Conservation (phyloP, 305 asterid genomes). For the Ilex paraguariensis region DNA sequence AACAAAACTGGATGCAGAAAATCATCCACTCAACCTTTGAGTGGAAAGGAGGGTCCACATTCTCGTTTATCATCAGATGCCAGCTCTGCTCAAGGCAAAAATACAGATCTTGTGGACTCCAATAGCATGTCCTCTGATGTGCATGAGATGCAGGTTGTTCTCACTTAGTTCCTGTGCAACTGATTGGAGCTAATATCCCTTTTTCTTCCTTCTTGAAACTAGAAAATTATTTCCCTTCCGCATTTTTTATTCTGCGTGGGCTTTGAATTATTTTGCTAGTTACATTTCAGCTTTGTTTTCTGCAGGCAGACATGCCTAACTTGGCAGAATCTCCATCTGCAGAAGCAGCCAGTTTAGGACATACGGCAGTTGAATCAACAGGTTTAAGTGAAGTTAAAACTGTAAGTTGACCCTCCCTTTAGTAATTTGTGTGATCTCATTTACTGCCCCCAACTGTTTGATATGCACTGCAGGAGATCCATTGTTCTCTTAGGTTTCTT, state of each 20-base stretch:
- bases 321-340: slow-evolving; percentile 28
- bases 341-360: slow-evolving; percentile 29
- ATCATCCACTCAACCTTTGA: slow-evolving; percentile 22
- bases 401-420: slow-evolving; percentile 38
- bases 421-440: slow-evolving; percentile 5
- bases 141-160: slow-evolving; percentile 41
- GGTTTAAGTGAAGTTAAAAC: slow-evolving; percentile 26
- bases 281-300: slow-evolving; percentile 10
- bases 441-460: no score
- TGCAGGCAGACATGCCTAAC: slow-evolving; percentile 39
- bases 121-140: slow-evolving; percentile 27
- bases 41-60: slow-evolving; percentile 33
- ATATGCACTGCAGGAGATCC: no score
- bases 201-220: slow-evolving; percentile 3
- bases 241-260: not conserved
- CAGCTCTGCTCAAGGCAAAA: slow-evolving; percentile 33
- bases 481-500: no score
- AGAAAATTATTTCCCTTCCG: slow-evolving; percentile 2
- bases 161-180: slow-evolving; percentile 9
- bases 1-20: slow-evolving; percentile 30
- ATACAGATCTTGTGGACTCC: slow-evolving; percentile 28
- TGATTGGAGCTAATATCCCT: not conserved
- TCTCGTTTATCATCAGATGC: slow-evolving; percentile 38
- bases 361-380: slow-evolving; percentile 25
- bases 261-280: not conserved